These are phyloP conservation scores for Oehlia diaphana DNA, from an alignment of 192 early-diverging fungal genomes.

Conservation along the genomic window DNA sequence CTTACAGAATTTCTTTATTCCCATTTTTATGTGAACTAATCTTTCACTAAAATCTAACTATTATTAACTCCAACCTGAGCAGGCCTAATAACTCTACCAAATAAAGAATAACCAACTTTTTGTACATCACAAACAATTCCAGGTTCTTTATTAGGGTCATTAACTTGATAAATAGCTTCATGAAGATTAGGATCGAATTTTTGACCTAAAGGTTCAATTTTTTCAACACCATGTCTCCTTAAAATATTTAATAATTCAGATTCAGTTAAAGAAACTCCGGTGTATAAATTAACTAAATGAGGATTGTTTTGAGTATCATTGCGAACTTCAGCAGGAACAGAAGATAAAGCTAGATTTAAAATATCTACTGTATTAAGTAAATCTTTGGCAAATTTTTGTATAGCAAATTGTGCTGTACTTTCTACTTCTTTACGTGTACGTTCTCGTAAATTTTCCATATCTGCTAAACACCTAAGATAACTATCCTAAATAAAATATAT, in stretches of 20 bases:
- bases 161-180: constrained; percentile 94
- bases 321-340: constrained; percentile 71
- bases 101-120: constrained; percentile 92
- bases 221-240: constrained; percentile 83
- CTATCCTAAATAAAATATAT: constrained; percentile 66
- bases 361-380: constrained; percentile 91
- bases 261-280: constrained; percentile 88
- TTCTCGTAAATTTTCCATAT: constrained; percentile 93
- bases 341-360: constrained; percentile 82
- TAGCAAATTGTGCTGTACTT: constrained; percentile 80
- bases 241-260: constrained; percentile 83
- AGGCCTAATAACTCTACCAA: constrained; percentile 89
- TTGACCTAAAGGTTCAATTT: constrained; percentile 79
- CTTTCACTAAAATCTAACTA: constrained; percentile 43
- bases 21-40: not conserved
- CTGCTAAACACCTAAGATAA: constrained; percentile 91
- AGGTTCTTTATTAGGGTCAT: constrained; percentile 83
- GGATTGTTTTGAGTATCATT: constrained; percentile 44
- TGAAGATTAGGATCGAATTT: constrained; percentile 93
- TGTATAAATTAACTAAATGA: constrained; percentile 76
- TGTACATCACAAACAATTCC: constrained; percentile 86
- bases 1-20: no score
- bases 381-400: constrained; percentile 99
- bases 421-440: constrained; percentile 86
- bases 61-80: constrained; percentile 91